Evolutionary conservation across 2,329 filamentous ascomycete genomes (phyloP).

Genomic region (Phyllosticta citrichinensis): DNA sequence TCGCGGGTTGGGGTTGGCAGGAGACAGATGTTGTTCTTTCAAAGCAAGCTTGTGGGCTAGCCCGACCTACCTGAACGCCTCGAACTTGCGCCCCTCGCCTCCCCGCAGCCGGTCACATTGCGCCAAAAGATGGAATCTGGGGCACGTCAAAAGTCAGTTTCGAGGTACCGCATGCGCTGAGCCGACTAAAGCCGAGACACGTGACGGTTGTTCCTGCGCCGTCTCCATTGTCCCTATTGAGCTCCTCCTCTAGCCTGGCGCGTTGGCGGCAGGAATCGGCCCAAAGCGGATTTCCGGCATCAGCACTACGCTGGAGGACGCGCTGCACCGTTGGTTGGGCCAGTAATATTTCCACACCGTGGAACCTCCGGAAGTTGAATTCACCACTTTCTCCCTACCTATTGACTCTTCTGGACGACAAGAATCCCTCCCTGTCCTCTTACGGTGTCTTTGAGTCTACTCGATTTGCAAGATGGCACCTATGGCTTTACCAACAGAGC

Average conservation of each 20-base stretch:
- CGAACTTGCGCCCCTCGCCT: neutral
- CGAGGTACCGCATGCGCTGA: neutral
- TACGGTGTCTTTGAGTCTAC: neutral
- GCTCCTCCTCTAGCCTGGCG: neutral
- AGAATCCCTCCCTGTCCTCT: neutral
- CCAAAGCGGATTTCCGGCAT: conserved; percentile 1
- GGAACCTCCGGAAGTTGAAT: neutral
- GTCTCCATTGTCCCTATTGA: conserved; percentile 19
- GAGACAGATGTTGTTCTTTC: neutral
- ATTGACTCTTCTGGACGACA: neutral
- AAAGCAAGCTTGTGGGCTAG: neutral
- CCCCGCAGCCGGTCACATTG: neutral
- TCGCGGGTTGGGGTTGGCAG: neutral
- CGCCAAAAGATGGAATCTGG: neutral
- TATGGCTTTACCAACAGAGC: conserved; percentile 1
- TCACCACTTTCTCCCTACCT: too few relatives aligned
- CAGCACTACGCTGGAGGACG: neutral
- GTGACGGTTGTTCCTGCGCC: neutral
- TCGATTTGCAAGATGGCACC: conserved; percentile 4
- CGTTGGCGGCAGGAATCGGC: conserved; percentile 5
- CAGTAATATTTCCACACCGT: neutral
- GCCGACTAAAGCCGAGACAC: conserved; percentile 7
- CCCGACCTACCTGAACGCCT: neutral
- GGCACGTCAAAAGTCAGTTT: neutral
- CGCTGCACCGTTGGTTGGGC: neutral